Conservation (phyloP, 345 rosid genomes). For the Eucalyptus regnans region DNA sequence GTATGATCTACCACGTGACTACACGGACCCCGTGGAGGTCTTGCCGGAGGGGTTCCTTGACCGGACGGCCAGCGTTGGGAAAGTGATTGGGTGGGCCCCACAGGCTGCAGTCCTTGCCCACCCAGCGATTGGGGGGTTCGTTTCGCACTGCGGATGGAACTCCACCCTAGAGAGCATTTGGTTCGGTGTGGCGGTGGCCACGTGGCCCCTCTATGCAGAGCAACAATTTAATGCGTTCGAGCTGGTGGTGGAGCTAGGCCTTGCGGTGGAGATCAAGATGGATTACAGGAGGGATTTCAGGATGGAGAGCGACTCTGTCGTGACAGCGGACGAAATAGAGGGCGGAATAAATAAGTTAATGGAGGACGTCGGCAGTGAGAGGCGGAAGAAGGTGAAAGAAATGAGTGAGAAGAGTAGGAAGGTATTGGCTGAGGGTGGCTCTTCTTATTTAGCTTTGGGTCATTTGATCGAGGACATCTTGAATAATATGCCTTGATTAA, state of each 20-base stretch:
- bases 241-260: slow-evolving; percentile 21
- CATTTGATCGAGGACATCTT: slow-evolving; percentile 16
- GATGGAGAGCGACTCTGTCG: background rate
- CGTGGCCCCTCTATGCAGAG: slow-evolving; percentile 43
- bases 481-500: background rate
- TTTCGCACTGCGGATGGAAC: slow-evolving; percentile 15
- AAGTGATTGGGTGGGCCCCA: slow-evolving; percentile 46
- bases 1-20: background rate
- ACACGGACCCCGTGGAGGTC: slow-evolving; percentile 1
- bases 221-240: slow-evolving; percentile 45
- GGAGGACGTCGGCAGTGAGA: slow-evolving; percentile 9
- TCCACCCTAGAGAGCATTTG: slow-evolving; percentile 42
- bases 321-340: slow-evolving; percentile 18
- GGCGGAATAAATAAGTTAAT: slow-evolving; percentile 21
- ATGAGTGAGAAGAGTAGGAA: slow-evolving; percentile 9
- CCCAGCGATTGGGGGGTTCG: background rate
- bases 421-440: slow-evolving; percentile 31
- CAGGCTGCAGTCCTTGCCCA: background rate
- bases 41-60: slow-evolving; percentile 31
- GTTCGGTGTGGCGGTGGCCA: slow-evolving; percentile 39
- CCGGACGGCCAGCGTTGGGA: slow-evolving; percentile 17
- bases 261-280: slow-evolving; percentile 9
- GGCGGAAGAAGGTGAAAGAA: slow-evolving; percentile 18
- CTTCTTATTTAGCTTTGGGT: slow-evolving; percentile 10
- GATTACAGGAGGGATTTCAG: background rate